Conservation (phyloP, 495 filamentous ascomycete species). For the Ramalina intermedia region DNA sequence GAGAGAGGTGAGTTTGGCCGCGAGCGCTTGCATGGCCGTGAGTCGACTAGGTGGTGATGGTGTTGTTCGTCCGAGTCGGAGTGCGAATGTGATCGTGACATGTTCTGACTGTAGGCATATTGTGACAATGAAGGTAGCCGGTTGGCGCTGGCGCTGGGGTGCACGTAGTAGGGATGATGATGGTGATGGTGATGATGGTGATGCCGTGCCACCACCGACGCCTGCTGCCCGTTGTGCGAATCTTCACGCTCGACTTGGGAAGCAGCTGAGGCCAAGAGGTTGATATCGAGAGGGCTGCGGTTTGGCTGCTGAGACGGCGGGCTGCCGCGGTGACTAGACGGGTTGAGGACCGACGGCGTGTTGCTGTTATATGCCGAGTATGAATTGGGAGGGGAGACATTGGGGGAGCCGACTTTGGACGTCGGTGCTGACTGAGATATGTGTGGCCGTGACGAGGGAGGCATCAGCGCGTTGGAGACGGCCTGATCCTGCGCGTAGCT, state of each 20-base stretch:
- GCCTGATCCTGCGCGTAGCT: slow-evolving; percentile 31
- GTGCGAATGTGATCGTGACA: slow-evolving; percentile 84
- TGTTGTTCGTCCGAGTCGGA: slow-evolving; percentile 51
- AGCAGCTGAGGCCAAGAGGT: slow-evolving; percentile 80
- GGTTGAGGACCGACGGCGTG: slow-evolving; percentile 45
- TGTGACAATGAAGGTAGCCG: slow-evolving; percentile 66
- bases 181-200: slow-evolving; percentile 37
- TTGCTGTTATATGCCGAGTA: slow-evolving; percentile 62
- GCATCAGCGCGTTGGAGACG: slow-evolving; percentile 52
- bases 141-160: slow-evolving; percentile 35
- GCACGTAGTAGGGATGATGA: slow-evolving; percentile 44
- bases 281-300: slow-evolving; percentile 52
- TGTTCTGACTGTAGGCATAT: slow-evolving; percentile 60
- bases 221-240: slow-evolving; percentile 19
- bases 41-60: slow-evolving; percentile 40
- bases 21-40: slow-evolving; percentile 65
- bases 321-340: slow-evolving; percentile 41
- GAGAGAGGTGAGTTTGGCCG: slow-evolving; percentile 87
- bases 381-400: slow-evolving; percentile 89
- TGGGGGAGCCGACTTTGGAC: slow-evolving; percentile 79
- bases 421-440: slow-evolving; percentile 76
- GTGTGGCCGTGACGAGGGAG: slow-evolving; percentile 57
- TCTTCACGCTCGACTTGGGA: slow-evolving; percentile 76
- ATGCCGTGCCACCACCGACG: slow-evolving; percentile 17
- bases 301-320: slow-evolving; percentile 19